Percentiles rank a stretch among this genome's conserved stretches.
These are phyloP conservation scores for Fragaria vesca DNA, from an alignment of 306 rosid species.

Conservation along the genomic window DNA sequence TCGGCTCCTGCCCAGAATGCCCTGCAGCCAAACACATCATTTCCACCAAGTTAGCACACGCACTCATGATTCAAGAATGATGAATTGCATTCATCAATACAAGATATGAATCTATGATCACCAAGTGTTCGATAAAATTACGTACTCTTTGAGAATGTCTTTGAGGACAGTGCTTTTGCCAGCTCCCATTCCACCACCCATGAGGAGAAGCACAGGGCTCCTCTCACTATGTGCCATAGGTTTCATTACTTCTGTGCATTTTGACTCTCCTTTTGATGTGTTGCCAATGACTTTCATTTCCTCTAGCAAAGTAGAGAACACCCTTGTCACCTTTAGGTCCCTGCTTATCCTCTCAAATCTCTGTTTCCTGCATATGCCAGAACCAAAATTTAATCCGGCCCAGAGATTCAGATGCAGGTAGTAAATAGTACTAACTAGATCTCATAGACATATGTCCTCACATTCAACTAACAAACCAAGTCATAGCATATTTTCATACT, in stretches of 20 bases:
- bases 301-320: conserved; percentile 71
- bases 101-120: background rate
- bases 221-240: conserved; percentile 54
- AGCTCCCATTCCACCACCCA: conserved; percentile 99
- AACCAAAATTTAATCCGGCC: background rate
- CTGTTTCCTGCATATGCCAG: conserved; percentile 43
- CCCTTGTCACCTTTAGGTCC: conserved; percentile 58
- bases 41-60: background rate
- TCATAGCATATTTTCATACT: background rate
- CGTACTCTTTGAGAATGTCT: conserved; percentile 82
- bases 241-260: conserved; percentile 43
- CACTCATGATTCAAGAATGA: background rate
- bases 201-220: conserved; percentile 78
- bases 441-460: background rate
- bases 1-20: conserved; percentile 69
- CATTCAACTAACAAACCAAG: background rate
- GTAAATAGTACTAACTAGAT: background rate
- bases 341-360: conserved; percentile 63
- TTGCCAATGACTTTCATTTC: conserved; percentile 66
- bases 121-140: conserved; percentile 14
- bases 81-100: background rate
- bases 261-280: conserved; percentile 24
- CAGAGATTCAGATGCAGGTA: background rate
- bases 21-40: conserved; percentile 41
- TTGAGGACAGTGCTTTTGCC: conserved; percentile 97